Base-by-base conservation (phyloP, 1,284 basidiomycete species). In the Cryptococcus hybrid region DNA sequence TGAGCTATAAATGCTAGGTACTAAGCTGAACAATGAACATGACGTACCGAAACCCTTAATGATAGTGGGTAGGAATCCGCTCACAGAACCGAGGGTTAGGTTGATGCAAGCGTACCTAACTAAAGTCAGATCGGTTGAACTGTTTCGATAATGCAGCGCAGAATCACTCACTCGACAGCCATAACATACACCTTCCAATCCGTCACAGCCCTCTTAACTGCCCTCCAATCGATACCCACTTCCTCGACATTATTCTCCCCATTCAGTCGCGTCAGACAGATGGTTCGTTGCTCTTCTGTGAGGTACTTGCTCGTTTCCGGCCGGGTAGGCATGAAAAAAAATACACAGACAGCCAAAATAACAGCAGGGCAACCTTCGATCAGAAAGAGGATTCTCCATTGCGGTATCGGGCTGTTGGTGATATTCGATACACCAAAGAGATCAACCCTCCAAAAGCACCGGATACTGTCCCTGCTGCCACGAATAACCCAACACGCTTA, bases 31-130 rank as follows among this genome's bases (percentile, higher is more conserved):
- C 9, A 52, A 18, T 18, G 18, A 18, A 18, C 18, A 18, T 18
- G 5, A 59, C 57, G 46, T 39, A 59, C 57, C 61, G 24, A 67
- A 60, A 11, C 64, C 72, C 59, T 82, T 83, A 60, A 91, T 85
- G 66, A 92, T 90, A 0, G 90, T 92, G 0, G 90, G 90, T 30
- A 92, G 78, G 78, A 92, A 93, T 0, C 89, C 91, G 2, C 86
- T 86, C 46, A 89, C 86, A 2, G 86, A 87, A 7, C 88, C 88
- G 2, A 92, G 80, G 1, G 87, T 86, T 54, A 86, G 84, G 73
- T 93, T 93, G 58, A 89, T 80, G 34, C 87, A 88, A 61, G 89
- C 89, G 74, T 88, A 89, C 51, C 87, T 45, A 45, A n/a, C 85
- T 76, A 0, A 86, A 85, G 18, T 82, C 86, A 65, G 18, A 18